Evolutionary conservation across 202 grass and related monocot species (phyloP), one percentile per base, ranked within the genome.

Genomic region (Musa balbisiana): DNA sequence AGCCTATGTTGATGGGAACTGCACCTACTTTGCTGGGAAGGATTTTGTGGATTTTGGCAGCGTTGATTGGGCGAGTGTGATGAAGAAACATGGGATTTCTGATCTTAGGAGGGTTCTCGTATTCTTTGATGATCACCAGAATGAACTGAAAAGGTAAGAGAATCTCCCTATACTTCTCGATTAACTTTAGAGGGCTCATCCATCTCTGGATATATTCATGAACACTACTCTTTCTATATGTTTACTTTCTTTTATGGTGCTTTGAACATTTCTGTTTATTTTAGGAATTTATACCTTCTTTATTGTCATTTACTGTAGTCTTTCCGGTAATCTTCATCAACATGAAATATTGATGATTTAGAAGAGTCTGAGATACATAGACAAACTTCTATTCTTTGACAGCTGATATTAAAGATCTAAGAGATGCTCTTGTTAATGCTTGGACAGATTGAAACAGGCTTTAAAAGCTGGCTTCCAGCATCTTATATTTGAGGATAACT

Each of bases 401-500:
- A 9, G 17, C 43, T 70, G 19, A 49, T 70, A 51, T 70, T 8
- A 2, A 51, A 49, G 8, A 21, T 51, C 67, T 52, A 70, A 51
- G 21, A 52, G 67, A 49, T 70, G 26, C 2, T 55, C 49, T 71
- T 1, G 26, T 69, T 20, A 49, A 59, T 3, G n/a, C 69, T 13
- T 74, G 14, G 27, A 27, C 73, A 93, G 90, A 84, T 79, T 97
- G 73, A 91, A 89, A 80, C 90, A 93, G 73, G 88, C 90, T 13
- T 55, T 89, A 66, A 87, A 84, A 51, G 82, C 76, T 78, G 88
- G 93, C 50, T 97, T 93, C 71, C 73, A 20, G 33, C 87, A 97
- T 85, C 85, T 97, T 56, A 93, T 97, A 87, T 97, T 97, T 53
- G 93, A 97, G 86, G 93, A 97, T 73, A 97, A 97, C 76, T 97